Evolutionary conservation across 148 eudicot species (phyloP).

Genomic region (Rhododendron ferrugineum): DNA sequence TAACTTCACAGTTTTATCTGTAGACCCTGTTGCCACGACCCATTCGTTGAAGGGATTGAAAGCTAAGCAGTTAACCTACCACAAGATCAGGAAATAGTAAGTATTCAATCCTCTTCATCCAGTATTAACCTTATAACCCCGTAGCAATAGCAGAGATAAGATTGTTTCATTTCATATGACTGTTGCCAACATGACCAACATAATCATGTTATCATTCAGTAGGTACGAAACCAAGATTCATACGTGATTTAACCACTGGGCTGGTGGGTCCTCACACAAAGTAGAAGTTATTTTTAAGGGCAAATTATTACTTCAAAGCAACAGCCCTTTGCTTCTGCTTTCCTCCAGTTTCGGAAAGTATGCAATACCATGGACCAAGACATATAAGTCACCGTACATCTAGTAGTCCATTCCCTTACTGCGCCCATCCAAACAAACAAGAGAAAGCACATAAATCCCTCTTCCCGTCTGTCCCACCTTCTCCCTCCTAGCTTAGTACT

Average conservation of each 20-base stretch:
- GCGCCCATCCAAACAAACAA: not conserved
- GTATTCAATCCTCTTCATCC: not conserved
- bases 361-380: not conserved
- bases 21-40: slow-evolving; percentile 72
- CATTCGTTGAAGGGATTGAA: slow-evolving; percentile 81
- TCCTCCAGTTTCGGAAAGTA: not conserved
- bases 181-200: not conserved
- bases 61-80: slow-evolving; percentile 63
- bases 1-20: slow-evolving; percentile 60
- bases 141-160: not conserved
- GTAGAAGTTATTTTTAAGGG: not conserved
- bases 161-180: not conserved
- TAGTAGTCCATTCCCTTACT: not conserved
- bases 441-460: not conserved
- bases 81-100: slow-evolving; percentile 5
- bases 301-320: not conserved
- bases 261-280: not conserved
- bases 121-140: not conserved
- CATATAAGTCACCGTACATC: not conserved
- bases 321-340: not conserved
- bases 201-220: not conserved
- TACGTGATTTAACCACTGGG: not conserved
- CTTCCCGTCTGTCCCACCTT: not conserved
- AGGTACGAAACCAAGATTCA: not conserved
- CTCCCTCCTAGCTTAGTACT: not conserved